These are phyloP conservation scores for Aureobasidium sp. DNA, from an alignment of 2,329 filamentous ascomycete genomes.

Conservation along the genomic window DNA sequence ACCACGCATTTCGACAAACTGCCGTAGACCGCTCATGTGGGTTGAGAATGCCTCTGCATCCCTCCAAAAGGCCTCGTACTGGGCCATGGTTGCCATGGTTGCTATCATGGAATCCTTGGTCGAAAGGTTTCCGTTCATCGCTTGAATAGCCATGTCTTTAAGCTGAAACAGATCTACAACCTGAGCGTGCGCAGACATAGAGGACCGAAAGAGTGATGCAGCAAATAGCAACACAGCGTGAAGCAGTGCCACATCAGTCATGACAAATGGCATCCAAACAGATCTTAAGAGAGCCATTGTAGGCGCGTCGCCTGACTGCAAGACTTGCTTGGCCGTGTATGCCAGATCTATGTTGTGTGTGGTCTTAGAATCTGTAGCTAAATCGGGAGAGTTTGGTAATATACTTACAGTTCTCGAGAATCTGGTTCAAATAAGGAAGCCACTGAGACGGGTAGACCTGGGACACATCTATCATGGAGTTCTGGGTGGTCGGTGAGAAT, in stretches of 20 bases:
- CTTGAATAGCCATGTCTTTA: conserved; percentile 38
- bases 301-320: conserved; percentile 33
- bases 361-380: neutral
- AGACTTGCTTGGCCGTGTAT: conserved; percentile 37
- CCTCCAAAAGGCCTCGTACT: conserved; percentile 48
- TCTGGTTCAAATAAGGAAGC: conserved; percentile 27
- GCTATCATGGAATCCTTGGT: conserved; percentile 40
- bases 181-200: conserved; percentile 26
- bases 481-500: conserved; percentile 17
- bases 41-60: conserved; percentile 36
- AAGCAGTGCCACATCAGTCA: conserved; percentile 35
- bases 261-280: conserved; percentile 37
- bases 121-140: conserved; percentile 38
- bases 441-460: conserved; percentile 34
- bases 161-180: conserved; percentile 36
- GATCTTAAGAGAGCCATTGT: conserved; percentile 32
- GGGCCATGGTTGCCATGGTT: conserved; percentile 47
- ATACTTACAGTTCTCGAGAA: conserved; percentile 30
- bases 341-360: conserved; percentile 26
- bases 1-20: conserved; percentile 40
- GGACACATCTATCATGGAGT: conserved; percentile 16
- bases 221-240: conserved; percentile 38
- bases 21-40: conserved; percentile 42
- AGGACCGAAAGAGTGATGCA: conserved; percentile 35
- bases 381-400: too few relatives aligned